Percentiles rank a stretch among this genome's conserved stretches.
These are phyloP conservation scores for Omphalotus guepiniiformis DNA, from an alignment of 768 basidiomycete species.

Conservation along the genomic window DNA sequence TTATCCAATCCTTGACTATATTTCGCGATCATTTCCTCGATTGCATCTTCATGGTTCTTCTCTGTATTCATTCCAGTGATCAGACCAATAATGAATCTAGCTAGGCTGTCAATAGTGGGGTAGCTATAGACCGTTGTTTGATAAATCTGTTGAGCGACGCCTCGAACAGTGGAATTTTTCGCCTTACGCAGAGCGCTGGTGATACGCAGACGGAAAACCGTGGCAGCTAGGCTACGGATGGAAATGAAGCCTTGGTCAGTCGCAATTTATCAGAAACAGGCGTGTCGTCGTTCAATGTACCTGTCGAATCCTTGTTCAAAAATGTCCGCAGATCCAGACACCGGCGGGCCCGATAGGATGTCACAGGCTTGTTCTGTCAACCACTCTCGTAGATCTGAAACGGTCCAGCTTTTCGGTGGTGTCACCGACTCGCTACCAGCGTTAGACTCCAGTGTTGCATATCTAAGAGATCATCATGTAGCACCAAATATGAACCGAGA, in stretches of 20 bases:
- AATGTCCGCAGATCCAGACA: constrained; percentile 16
- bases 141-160: constrained; percentile 14
- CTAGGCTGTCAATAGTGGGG: constrained; percentile 22
- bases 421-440: constrained; percentile 16
- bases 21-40: constrained; percentile 37
- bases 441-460: constrained; percentile 22
- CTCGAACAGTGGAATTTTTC: constrained; percentile 13
- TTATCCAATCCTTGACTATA: background rate
- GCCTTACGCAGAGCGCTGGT: constrained; percentile 25
- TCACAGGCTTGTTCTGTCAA: constrained; percentile 15
- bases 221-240: constrained; percentile 17
- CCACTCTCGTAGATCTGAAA: constrained; percentile 16
- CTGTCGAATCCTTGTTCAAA: constrained; percentile 29
- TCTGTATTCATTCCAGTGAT: constrained; percentile 3
- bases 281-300: constrained; percentile 7
- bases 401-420: constrained; percentile 12
- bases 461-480: too few relatives aligned
- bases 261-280: background rate
- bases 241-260: constrained; percentile 13
- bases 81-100: constrained; percentile 14
- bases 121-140: constrained; percentile 21
- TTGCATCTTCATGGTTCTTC: constrained; percentile 13
- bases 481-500: background rate
- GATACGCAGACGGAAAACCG: constrained; percentile 32
- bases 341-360: constrained; percentile 22